These are phyloP conservation scores for Ulmus americana DNA, from an alignment of 331 rosid genomes.

Conservation along the genomic window DNA sequence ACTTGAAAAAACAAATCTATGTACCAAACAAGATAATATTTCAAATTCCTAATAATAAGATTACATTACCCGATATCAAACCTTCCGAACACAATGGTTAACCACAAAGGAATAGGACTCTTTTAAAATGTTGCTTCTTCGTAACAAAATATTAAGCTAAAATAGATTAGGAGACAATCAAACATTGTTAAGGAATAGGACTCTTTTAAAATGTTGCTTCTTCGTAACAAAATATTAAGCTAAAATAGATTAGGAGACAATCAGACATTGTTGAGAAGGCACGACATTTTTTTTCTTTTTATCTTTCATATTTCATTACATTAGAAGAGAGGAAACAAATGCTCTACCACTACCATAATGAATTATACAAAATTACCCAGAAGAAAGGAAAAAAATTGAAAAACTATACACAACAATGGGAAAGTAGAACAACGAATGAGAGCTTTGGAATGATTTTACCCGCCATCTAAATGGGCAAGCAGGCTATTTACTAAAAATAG, in stretches of 20 bases:
- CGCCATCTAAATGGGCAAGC: conserved; percentile 52
- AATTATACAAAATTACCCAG: conserved; percentile 49
- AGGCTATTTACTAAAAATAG: conserved; percentile 27
- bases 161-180: too few relatives aligned
- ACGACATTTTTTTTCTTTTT: conserved; percentile 1
- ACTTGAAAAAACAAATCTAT: too few relatives aligned
- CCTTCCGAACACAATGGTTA: too few relatives aligned
- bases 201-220: too few relatives aligned
- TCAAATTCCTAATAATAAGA: too few relatives aligned
- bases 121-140: too few relatives aligned
- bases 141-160: too few relatives aligned
- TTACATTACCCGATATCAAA: too few relatives aligned
- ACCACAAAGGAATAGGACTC: too few relatives aligned
- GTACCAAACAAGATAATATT: too few relatives aligned
- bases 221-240: background rate
- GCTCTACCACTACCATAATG: conserved; percentile 44
- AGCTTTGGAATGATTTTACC: conserved; percentile 50
- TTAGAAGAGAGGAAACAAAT: conserved; percentile 34
- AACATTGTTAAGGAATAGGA: too few relatives aligned
- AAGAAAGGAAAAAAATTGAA: conserved; percentile 22
- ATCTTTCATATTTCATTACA: conserved; percentile 36
- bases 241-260: background rate
- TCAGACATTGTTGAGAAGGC: background rate
- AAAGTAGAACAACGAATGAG: conserved; percentile 31
- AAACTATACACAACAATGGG: conserved; percentile 86